A percentile compares a stretch with the other conserved stretches of the same genome.
These are phyloP conservation scores for Argentina anserina DNA, from an alignment of 306 rosid genomes.

Conservation along the genomic window DNA sequence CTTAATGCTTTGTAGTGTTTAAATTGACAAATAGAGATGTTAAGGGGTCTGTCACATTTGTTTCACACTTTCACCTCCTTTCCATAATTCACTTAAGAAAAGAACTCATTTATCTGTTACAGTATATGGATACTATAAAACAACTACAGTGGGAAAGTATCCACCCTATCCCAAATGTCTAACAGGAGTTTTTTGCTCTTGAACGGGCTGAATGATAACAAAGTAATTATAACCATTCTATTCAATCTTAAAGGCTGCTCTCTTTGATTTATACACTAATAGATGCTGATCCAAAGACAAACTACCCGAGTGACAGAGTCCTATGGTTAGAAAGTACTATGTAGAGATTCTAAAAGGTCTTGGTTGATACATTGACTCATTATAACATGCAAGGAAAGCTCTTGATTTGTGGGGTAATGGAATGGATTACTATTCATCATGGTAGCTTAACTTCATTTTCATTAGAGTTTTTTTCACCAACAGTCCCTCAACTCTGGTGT, in stretches of 20 bases:
- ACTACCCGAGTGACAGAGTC: not conserved
- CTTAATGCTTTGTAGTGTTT: not conserved
- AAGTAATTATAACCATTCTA: not conserved
- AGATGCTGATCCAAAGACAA: not conserved
- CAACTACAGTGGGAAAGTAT: not conserved
- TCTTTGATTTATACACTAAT: not conserved
- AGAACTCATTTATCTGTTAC: not conserved
- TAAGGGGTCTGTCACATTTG: not conserved
- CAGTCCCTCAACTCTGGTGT: no score
- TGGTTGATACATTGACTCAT: not conserved
- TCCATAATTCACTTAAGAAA: not conserved
- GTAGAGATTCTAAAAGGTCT: not conserved
- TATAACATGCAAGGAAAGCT: not conserved
- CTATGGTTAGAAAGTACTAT: not conserved
- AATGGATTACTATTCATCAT: conserved; percentile 2
- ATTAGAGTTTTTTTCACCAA: no score
- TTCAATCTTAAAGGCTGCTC: not conserved
- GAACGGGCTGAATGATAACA: not conserved
- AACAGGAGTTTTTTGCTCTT: not conserved
- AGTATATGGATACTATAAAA: not conserved
- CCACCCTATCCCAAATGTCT: not conserved
- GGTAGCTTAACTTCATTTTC: conserved; percentile 15
- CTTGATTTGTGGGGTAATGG: not conserved
- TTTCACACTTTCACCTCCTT: not conserved
- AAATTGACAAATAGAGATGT: not conserved